These are phyloP conservation scores for Candida glucosophila DNA, from an alignment of 1,139 yeast genomes.

Conservation along the genomic window DNA sequence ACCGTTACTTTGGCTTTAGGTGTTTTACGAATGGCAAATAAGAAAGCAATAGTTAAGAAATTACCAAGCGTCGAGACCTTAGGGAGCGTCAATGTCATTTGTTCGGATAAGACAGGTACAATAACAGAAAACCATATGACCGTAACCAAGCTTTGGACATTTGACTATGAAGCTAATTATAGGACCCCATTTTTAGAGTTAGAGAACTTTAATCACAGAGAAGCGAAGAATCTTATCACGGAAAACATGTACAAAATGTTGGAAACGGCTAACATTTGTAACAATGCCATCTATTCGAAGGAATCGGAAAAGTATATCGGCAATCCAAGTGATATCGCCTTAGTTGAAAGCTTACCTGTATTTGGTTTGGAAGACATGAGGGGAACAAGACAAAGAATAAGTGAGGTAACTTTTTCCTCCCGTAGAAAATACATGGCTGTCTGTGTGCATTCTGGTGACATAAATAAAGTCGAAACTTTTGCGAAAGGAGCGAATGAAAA, in stretches of 20 bases:
- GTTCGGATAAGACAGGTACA: slow-evolving; percentile 94
- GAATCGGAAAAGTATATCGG: slow-evolving; percentile 74
- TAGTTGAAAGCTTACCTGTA: slow-evolving; percentile 62
- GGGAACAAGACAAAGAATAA: slow-evolving; percentile 44
- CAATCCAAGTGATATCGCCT: slow-evolving; percentile 90
- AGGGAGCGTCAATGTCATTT: slow-evolving; percentile 91
- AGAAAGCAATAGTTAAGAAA: slow-evolving; percentile 86
- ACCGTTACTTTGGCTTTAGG: slow-evolving; percentile 94
- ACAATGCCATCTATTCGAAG: slow-evolving; percentile 63
- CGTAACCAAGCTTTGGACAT: slow-evolving; percentile 77
- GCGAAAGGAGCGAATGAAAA: slow-evolving; percentile 89
- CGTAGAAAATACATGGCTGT: slow-evolving; percentile 86
- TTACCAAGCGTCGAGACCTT: slow-evolving; percentile 92
- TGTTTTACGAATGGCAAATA: slow-evolving; percentile 88
- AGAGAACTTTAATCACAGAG: slow-evolving; percentile 33
- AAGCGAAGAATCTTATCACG: slow-evolving; percentile 38
- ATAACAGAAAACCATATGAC: slow-evolving; percentile 93
- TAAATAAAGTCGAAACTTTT: slow-evolving; percentile 46
- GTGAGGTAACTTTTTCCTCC: slow-evolving; percentile 82
- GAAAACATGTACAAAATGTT: slow-evolving; percentile 47
- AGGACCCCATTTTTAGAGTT: slow-evolving; percentile 39
- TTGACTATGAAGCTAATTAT: slow-evolving; percentile 54
- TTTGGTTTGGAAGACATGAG: slow-evolving; percentile 71
- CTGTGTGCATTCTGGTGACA: slow-evolving; percentile 50
- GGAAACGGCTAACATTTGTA: slow-evolving; percentile 71